These are phyloP conservation scores for Diaporthe longicolla DNA, from an alignment of 2,329 filamentous ascomycete species.

Conservation along the genomic window DNA sequence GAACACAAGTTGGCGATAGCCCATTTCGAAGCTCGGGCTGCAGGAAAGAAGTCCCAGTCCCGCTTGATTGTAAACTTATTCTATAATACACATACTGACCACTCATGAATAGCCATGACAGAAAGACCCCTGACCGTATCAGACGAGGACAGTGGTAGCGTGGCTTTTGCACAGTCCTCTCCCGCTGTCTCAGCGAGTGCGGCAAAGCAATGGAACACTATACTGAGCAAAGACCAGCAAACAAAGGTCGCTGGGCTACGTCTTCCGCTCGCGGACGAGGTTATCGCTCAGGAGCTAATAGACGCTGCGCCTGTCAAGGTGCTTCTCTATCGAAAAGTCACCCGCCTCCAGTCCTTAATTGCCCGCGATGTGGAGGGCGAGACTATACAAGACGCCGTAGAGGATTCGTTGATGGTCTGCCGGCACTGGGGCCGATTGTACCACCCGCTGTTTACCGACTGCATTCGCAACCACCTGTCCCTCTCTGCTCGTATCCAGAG, in stretches of 20 bases:
- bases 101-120: constrained; percentile 58
- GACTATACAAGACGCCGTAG: constrained; percentile 61
- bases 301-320: constrained; percentile 72
- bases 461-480: constrained; percentile 62
- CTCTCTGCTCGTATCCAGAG: constrained; percentile 69
- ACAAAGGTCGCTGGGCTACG: constrained; percentile 47
- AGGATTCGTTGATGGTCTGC: constrained; percentile 63
- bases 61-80: background rate
- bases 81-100: background rate
- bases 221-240: constrained; percentile 39
- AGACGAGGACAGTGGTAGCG: constrained; percentile 54
- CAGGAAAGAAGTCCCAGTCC: background rate
- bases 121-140: constrained; percentile 54
- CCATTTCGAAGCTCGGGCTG: too few relatives aligned
- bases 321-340: constrained; percentile 69
- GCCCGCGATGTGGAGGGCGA: constrained; percentile 51
- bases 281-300: constrained; percentile 63
- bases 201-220: constrained; percentile 37
- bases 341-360: constrained; percentile 61
- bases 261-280: constrained; percentile 70
- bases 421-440: constrained; percentile 69
- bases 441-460: constrained; percentile 65
- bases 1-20: background rate
- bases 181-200: background rate
- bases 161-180: constrained; percentile 21